Percentiles rank a stretch among this genome's conserved stretches.
Conservation (phyloP, 2,329 filamentous ascomycete species). For the Colletotrichum paranaense region DNA sequence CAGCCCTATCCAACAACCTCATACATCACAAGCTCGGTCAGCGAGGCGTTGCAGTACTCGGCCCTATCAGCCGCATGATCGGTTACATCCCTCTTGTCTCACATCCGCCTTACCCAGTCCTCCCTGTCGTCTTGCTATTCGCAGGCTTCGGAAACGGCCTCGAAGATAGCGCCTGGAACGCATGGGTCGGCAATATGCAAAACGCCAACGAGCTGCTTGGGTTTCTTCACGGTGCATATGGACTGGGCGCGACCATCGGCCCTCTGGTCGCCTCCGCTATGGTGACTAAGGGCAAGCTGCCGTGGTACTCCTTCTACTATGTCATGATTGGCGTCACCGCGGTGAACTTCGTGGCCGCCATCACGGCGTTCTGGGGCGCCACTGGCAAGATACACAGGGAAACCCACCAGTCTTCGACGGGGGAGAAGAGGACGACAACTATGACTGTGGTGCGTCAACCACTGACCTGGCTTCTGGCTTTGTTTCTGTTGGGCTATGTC, state of each 20-base stretch:
- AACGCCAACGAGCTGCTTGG: constrained; percentile 80
- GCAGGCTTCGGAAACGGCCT: constrained; percentile 79
- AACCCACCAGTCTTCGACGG: constrained; percentile 41
- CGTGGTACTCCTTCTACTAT: constrained; percentile 83
- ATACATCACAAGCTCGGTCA: constrained; percentile 76
- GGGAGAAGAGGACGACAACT: constrained; percentile 57
- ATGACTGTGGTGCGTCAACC: constrained; percentile 56
- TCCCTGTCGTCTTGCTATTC: constrained; percentile 73
- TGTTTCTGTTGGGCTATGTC: constrained; percentile 83
- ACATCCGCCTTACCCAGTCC: constrained; percentile 76
- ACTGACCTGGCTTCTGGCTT: constrained; percentile 77
- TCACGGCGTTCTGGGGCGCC: constrained; percentile 71
- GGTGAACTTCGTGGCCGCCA: constrained; percentile 65
- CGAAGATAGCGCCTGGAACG: constrained; percentile 69
- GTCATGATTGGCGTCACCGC: constrained; percentile 72
- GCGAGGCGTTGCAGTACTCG: constrained; percentile 76
- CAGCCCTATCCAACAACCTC: constrained; percentile 72
- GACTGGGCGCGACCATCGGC: constrained; percentile 75
- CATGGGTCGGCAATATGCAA: constrained; percentile 76
- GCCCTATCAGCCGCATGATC: constrained; percentile 70
- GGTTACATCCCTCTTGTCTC: constrained; percentile 73
- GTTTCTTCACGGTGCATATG: constrained; percentile 78
- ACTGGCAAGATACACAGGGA: constrained; percentile 68
- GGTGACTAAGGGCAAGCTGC: constrained; percentile 69
- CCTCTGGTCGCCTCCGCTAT: constrained; percentile 80